Percentiles rank a stretch among this genome's conserved stretches.
Evolutionary conservation across 495 filamentous ascomycete species (phyloP).

Genomic region (Niebla homalea): DNA sequence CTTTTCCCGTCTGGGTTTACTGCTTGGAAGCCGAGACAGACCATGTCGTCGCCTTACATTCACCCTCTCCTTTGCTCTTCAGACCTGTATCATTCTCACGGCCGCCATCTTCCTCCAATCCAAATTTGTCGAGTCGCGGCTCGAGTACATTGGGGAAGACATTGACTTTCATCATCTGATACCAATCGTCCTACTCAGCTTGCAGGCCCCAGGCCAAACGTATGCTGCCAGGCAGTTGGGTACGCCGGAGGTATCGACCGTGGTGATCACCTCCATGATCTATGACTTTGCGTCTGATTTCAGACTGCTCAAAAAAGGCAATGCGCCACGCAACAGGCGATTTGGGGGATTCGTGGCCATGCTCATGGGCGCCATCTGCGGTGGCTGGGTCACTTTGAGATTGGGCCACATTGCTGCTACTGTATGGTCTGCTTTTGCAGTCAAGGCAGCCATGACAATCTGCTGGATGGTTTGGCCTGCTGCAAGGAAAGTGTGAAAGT

Average conservation of each 20-base stretch:
- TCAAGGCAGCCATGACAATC: conserved; percentile 36
- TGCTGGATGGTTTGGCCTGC: conserved; percentile 29
- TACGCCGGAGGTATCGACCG: conserved; percentile 55
- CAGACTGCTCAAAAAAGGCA: conserved; percentile 33
- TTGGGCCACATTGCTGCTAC: conserved; percentile 29
- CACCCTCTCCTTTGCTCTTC: conserved; percentile 40
- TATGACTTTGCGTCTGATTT: conserved; percentile 54
- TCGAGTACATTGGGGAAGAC: conserved; percentile 20
- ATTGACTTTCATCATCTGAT: conserved; percentile 34
- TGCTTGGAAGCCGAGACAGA: conserved; percentile 18
- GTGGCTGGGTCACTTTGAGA: conserved; percentile 46
- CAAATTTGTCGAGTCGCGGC: conserved; percentile 29
- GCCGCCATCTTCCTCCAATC: conserved; percentile 42
- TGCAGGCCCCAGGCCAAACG: conserved; percentile 58
- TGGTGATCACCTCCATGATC: conserved; percentile 57
- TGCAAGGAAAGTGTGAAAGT: not conserved
- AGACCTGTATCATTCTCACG: conserved; percentile 39
- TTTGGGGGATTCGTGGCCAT: conserved; percentile 44
- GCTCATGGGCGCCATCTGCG: conserved; percentile 45
- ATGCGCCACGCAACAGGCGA: conserved; percentile 53
- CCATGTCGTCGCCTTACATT: conserved; percentile 33
- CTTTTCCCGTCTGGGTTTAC: conserved; percentile 27
- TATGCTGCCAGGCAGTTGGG: conserved; percentile 47
- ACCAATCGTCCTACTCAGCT: conserved; percentile 50
- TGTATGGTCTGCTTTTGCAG: conserved; percentile 42